These are phyloP conservation scores for Micractinium conductrix DNA, from an alignment of 139 green algal species.

Conservation along the genomic window DNA sequence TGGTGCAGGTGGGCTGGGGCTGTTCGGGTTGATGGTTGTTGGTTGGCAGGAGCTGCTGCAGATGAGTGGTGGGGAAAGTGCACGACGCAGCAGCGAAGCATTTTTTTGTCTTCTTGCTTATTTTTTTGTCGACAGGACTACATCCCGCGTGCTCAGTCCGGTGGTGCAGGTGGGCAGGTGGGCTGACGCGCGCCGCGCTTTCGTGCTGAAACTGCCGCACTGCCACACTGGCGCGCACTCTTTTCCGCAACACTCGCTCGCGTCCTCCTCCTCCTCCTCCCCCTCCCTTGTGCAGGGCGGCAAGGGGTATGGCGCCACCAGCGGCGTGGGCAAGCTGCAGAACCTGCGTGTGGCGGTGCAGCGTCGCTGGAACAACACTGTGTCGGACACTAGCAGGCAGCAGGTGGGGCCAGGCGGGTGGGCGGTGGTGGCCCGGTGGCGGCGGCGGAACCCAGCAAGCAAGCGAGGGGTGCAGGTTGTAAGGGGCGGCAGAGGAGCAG, in stretches of 20 bases:
- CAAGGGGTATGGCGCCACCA: slow-evolving; percentile 33
- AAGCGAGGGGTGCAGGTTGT: no score
- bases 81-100: no score
- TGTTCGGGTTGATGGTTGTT: background rate
- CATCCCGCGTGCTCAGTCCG: background rate
- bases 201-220: background rate
- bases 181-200: no score
- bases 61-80: no score
- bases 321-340: slow-evolving; percentile 59
- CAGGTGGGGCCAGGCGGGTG: slow-evolving; percentile 16
- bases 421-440: background rate
- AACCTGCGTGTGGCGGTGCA: slow-evolving; percentile 79
- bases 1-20: no score
- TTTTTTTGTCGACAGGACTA: no score
- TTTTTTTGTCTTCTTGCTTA: no score
- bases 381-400: slow-evolving; percentile 56
- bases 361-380: slow-evolving; percentile 78
- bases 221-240: background rate
- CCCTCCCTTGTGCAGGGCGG: background rate
- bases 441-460: no score
- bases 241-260: background rate
- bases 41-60: no score
- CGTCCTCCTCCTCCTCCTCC: slow-evolving; percentile 13
- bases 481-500: no score
- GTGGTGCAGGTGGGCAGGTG: background rate